Evolutionary conservation across 352 stramenopile genomes (phyloP).

Genomic region (Phytophthora lateralis): DNA sequence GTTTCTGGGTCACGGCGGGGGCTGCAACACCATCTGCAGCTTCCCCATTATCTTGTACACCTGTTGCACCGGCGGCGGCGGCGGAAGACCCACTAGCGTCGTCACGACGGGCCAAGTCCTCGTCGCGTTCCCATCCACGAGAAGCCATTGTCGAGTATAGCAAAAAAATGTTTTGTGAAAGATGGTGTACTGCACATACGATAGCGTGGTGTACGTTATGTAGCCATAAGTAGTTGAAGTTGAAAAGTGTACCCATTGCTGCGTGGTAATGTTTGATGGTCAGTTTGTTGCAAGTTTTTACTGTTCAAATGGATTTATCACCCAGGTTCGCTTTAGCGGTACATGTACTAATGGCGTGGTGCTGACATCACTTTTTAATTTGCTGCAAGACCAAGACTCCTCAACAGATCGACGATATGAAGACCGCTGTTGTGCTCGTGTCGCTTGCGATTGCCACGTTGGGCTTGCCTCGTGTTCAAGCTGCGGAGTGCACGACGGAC

Average conservation of each 20-base stretch:
- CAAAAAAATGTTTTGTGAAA: not conserved
- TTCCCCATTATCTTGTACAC: slow-evolving; percentile 13
- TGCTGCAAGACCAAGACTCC: not conserved
- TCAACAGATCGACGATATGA: slow-evolving; percentile 11
- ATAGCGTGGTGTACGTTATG: slow-evolving; percentile 5
- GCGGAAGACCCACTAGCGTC: slow-evolving; percentile 1
- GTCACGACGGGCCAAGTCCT: slow-evolving; percentile 38
- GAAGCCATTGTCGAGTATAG: slow-evolving; percentile 40
- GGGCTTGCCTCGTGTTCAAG: not conserved
- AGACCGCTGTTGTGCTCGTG: slow-evolving; percentile 3
- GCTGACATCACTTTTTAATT: slow-evolving; percentile 11
- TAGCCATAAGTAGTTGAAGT: slow-evolving; percentile 13
- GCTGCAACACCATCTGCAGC: not conserved
- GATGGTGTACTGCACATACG: slow-evolving; percentile 3
- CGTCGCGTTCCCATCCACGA: slow-evolving; percentile 64
- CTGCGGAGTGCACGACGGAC: slow-evolving; percentile 24
- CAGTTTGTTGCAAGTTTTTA: slow-evolving; percentile 9
- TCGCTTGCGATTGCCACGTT: not conserved
- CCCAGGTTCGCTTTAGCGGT: too few species aligned
- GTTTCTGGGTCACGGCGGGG: slow-evolving; percentile 27
- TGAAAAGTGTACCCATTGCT: slow-evolving; percentile 5
- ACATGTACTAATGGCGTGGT: too few species aligned
- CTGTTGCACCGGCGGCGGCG: slow-evolving; percentile 1
- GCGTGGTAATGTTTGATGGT: not conserved
- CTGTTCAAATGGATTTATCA: slow-evolving; percentile 9